Percentiles rank a stretch among this genome's conserved stretches.
phyloP scores from a whole-genome alignment of 225 moss, liverwort and hornwort genomes.

The Marchantia paleacea region DNA sequence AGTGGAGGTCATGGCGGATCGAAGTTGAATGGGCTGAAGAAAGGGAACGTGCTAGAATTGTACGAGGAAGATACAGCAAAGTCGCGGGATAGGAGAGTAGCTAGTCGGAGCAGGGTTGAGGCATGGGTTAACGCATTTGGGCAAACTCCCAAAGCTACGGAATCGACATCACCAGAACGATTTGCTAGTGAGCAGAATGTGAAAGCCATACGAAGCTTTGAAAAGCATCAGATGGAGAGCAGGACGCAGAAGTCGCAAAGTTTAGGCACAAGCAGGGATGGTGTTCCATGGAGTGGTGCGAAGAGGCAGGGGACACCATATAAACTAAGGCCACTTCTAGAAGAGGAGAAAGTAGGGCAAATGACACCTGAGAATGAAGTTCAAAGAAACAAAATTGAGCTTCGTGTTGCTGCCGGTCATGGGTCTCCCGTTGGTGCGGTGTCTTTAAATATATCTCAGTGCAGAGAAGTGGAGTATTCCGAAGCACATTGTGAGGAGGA shows the following conservation, averaged over 20 bases:
- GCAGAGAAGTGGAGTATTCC: not conserved
- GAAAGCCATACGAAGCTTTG: not conserved
- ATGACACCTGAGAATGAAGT: not conserved
- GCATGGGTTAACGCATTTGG: constrained; percentile 1
- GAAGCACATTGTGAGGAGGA: not conserved
- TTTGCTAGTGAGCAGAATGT: constrained; percentile 10
- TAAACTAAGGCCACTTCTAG: constrained; percentile 1
- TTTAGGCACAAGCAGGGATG: not conserved
- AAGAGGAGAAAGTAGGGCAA: not conserved
- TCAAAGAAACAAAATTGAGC: not conserved
- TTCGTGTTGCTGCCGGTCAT: not conserved
- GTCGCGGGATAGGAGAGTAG: not conserved
- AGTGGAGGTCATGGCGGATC: constrained; percentile 4
- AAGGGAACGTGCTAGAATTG: not conserved
- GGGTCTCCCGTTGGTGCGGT: not conserved
- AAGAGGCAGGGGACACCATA: constrained; percentile 4
- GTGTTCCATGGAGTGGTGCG: constrained; percentile 6
- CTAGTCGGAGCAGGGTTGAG: constrained; percentile 13
- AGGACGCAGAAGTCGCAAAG: not conserved
- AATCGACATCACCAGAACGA: not conserved
- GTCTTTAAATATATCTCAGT: not conserved
- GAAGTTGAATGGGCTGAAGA: constrained; percentile 21
- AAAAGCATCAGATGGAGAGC: not conserved
- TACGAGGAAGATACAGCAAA: not conserved
- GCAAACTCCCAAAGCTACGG: not conserved